phyloP scores from a whole-genome alignment of 73 alveolate species.

The Tetrahymena malaccensis region DNA sequence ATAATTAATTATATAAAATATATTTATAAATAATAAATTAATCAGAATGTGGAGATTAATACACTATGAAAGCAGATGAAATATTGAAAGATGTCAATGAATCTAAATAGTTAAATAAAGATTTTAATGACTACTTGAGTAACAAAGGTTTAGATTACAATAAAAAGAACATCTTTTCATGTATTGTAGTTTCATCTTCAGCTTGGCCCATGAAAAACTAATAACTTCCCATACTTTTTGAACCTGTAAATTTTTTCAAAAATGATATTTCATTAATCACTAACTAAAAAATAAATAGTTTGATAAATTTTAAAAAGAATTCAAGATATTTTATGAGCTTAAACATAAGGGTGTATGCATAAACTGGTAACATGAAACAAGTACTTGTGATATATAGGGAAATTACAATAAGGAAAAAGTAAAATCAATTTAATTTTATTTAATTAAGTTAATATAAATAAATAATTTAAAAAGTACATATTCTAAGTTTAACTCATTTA shows the following conservation, averaged over 20 bases:
- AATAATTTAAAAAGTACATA: neutral
- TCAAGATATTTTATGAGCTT: neutral
- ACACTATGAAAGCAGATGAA: slow-evolving; percentile 53
- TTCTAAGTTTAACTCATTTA: neutral
- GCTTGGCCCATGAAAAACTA: neutral
- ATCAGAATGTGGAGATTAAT: slow-evolving; percentile 54
- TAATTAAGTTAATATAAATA: too few species aligned
- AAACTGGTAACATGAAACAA: neutral
- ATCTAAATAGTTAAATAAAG: slow-evolving; percentile 27
- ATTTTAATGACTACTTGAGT: neutral
- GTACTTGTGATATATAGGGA: neutral
- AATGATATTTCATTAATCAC: too few species aligned
- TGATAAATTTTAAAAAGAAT: neutral
- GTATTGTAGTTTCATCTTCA: neutral
- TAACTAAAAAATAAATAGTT: neutral
- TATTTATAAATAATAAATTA: neutral
- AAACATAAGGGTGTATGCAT: neutral
- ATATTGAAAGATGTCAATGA: slow-evolving; percentile 43
- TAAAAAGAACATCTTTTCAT: neutral
- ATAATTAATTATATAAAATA: neutral
- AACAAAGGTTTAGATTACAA: neutral
- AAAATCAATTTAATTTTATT: neutral
- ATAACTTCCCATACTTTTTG: neutral
- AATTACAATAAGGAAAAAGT: neutral
- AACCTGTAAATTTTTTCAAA: neutral